Evolutionary conservation across 441 rosid genomes (phyloP).

Genomic region (Aleurites moluccanus): DNA sequence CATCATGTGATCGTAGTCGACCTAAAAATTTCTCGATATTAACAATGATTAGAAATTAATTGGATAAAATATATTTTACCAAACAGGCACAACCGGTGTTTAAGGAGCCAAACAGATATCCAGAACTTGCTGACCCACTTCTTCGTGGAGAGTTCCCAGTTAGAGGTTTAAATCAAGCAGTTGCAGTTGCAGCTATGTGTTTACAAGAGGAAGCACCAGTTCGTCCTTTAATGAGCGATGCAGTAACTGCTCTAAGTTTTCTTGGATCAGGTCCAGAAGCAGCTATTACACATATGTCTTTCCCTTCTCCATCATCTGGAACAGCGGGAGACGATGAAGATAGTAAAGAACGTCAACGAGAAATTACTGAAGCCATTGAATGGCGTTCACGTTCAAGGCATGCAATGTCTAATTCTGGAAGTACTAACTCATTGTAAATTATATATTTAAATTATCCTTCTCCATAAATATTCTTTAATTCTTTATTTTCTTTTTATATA

Average conservation of each 20-base stretch:
- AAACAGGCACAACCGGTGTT: slow-evolving; percentile 71
- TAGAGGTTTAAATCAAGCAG: slow-evolving; percentile 67
- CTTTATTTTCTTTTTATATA: background rate
- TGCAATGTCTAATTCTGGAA: no score
- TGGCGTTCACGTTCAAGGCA: background rate
- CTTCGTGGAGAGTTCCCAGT: slow-evolving; percentile 51
- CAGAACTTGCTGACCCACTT: slow-evolving; percentile 66
- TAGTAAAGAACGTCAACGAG: no score
- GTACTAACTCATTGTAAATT: no score
- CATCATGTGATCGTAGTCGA: no score
- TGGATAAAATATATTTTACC: no score
- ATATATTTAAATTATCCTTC: background rate
- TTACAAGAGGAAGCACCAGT: slow-evolving; percentile 66
- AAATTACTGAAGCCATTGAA: background rate
- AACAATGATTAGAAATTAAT: no score
- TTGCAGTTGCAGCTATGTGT: slow-evolving; percentile 88
- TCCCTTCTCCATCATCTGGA: background rate
- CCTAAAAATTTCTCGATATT: no score
- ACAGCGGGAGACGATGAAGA: background rate
- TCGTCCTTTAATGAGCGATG: slow-evolving; percentile 75
- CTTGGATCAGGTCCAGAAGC: slow-evolving; percentile 37
- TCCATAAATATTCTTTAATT: background rate
- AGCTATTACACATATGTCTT: slow-evolving; percentile 1
- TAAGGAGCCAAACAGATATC: slow-evolving; percentile 60
- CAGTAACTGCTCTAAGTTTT: slow-evolving; percentile 66